Base-by-base conservation (phyloP, 2,329 filamentous ascomycete species). In the Zymoseptoria tritici region DNA sequence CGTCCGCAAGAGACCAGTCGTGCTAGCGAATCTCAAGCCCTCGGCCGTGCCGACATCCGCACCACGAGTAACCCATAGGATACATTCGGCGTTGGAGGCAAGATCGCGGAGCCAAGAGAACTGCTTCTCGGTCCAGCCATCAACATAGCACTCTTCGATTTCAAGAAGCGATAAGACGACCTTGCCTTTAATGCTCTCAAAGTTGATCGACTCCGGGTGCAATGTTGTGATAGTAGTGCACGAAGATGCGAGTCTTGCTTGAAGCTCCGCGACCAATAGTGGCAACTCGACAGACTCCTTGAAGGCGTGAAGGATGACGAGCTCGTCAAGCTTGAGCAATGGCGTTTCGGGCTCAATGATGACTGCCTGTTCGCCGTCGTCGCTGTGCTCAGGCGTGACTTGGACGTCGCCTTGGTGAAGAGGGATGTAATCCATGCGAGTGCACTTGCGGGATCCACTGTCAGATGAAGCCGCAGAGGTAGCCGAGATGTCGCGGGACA, bases 51-150 rank as follows among this genome's bases (percentile, higher is more conserved):
- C 19, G 24, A 58, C 57, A 49, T 58, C 57, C 9, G 50, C 57
- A 22, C 57, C 50, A 20, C 50, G 57, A 20, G 57, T 58, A 5
- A 58, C 57, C 57, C 57, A 58, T 11, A 58, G 24, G 9, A 58
- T 54, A 9, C 31, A 54, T 24, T 58, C 57, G 9, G 57, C 57
- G 9, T 51, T 58, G 11, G 57, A 58, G 20, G 21, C 36, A 11
- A 58, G 57, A 36, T 54, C 51, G 11, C 51, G 57, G 19, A 58
- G 36, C 50, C 50, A 53, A n/a, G 50, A 20, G 57, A 58, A 58
- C 42, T 58, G 51, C 51, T 54, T 54, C 19, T 58, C 57, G 8
- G 21, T 54, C 57, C 57, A 58, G 11, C 57, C 50, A 49, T 54
- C 57, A 22, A 58, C 51, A 13, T 46, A 58, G 29, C 50, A 46